Conservation (phyloP, 2,329 filamentous ascomycete genomes). For the Sarocladium kiliense region DNA sequence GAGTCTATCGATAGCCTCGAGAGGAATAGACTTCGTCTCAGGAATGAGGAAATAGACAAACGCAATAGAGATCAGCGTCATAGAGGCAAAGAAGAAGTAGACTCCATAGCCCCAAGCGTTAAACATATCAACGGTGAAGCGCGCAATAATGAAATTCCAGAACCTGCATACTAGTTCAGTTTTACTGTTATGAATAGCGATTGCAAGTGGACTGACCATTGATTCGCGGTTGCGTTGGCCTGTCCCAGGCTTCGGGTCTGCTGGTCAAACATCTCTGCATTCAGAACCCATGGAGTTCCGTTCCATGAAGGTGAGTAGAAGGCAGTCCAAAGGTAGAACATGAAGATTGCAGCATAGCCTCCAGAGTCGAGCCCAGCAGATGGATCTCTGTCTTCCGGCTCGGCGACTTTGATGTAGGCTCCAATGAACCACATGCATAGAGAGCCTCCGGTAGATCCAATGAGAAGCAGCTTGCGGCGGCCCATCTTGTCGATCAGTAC, state of each 20-base stretch:
- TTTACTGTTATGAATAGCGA: no score
- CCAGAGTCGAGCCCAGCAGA: slow-evolving; percentile 28
- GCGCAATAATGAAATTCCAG: slow-evolving; percentile 64
- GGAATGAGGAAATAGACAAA: slow-evolving; percentile 61
- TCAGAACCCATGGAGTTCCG: slow-evolving; percentile 71
- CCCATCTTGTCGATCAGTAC: slow-evolving; percentile 54
- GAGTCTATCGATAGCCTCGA: slow-evolving; percentile 60
- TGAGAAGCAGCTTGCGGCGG: slow-evolving; percentile 48
- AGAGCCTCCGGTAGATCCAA: slow-evolving; percentile 53
- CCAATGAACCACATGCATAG: slow-evolving; percentile 58
- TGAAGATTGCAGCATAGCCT: slow-evolving; percentile 55
- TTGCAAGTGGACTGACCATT: no score
- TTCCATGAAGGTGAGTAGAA: slow-evolving; percentile 72
- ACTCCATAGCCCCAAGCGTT: slow-evolving; percentile 55
- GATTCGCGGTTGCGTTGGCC: no score
- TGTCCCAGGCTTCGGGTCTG: slow-evolving; percentile 61
- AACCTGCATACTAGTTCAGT: no score
- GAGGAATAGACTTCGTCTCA: slow-evolving; percentile 60
- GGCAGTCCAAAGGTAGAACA: slow-evolving; percentile 60
- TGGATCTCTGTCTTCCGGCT: slow-evolving; percentile 23
- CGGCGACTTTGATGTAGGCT: slow-evolving; percentile 45
- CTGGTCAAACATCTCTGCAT: slow-evolving; percentile 70
- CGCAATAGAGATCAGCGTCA: slow-evolving; percentile 52
- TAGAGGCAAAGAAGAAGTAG: slow-evolving; percentile 63
- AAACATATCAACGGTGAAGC: slow-evolving; percentile 65